Evolutionary conservation across 768 basidiomycete genomes (phyloP).

Genomic region (Phaeotremella skinneri): DNA sequence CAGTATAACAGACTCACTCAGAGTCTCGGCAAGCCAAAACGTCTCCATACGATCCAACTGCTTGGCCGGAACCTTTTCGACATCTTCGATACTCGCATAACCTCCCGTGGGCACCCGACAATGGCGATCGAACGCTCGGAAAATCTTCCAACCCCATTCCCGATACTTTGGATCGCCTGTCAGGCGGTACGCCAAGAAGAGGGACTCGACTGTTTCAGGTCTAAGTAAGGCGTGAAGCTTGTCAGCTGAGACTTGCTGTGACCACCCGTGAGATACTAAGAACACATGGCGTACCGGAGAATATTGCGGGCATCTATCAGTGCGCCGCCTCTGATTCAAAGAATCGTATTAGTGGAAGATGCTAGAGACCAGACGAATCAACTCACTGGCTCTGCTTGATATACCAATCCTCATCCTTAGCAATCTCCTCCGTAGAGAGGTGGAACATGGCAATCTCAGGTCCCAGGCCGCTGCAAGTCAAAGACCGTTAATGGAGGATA

Average conservation of each 20-base stretch:
- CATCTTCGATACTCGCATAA: conserved; percentile 78
- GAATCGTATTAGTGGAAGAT: too few species aligned
- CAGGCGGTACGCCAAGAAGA: conserved; percentile 85
- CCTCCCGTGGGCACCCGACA: conserved; percentile 76
- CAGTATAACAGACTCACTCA: conserved; percentile 31
- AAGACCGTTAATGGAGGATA: background rate
- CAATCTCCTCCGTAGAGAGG: conserved; percentile 52
- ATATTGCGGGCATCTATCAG: conserved; percentile 87
- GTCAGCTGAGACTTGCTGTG: conserved; percentile 18
- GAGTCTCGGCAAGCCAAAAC: conserved; percentile 68
- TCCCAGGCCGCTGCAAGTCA: conserved; percentile 64
- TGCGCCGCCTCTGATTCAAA: conserved; percentile 26
- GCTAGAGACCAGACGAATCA: background rate
- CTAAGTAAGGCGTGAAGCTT: conserved; percentile 50
- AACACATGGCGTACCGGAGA: conserved; percentile 61
- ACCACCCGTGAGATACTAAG: background rate
- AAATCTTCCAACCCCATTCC: conserved; percentile 81
- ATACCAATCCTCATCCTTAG: conserved; percentile 74
- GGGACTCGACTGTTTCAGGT: conserved; percentile 90
- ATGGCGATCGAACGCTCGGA: conserved; percentile 80
- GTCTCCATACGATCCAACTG: conserved; percentile 93
- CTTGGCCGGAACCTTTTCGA: conserved; percentile 68
- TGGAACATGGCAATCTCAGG: conserved; percentile 89
- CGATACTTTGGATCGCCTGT: conserved; percentile 81
- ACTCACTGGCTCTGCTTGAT: conserved; percentile 60